phyloP scores from a whole-genome alignment of 2,329 filamentous ascomycete genomes.

The Hypoxylon sp. region DNA sequence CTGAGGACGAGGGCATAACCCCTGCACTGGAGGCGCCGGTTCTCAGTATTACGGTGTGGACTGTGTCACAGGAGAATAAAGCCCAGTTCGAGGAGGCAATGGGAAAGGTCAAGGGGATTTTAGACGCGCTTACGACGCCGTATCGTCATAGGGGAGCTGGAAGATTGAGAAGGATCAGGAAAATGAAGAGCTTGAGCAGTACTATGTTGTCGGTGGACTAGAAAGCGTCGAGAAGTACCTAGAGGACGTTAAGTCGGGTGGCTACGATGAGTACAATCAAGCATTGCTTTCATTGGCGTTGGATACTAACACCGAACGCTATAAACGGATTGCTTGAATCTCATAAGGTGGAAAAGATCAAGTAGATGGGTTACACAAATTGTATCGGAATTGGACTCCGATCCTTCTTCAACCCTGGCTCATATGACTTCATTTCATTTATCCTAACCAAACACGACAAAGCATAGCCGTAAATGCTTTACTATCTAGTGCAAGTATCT shows the following conservation, averaged over 20 bases:
- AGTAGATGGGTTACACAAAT: conserved; percentile 1
- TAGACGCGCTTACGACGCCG: conserved; percentile 10
- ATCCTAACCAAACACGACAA: not conserved
- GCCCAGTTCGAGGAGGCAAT: conserved; percentile 33
- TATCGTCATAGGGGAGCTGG: conserved; percentile 43
- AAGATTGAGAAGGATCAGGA: conserved; percentile 44
- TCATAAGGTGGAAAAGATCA: not conserved
- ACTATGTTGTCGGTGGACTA: conserved; percentile 42
- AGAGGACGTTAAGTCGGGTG: not conserved
- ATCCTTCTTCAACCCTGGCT: conserved; percentile 10
- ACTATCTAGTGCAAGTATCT: not conserved
- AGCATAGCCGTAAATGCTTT: not conserved
- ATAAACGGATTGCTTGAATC: conserved; percentile 21
- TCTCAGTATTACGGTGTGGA: conserved; percentile 38
- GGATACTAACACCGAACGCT: conserved; percentile 14
- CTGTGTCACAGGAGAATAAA: conserved; percentile 21
- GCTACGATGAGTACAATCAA: conserved; percentile 1
- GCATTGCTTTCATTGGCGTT: conserved; percentile 3
- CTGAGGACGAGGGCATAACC: conserved; percentile 13
- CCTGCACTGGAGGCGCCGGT: conserved; percentile 17
- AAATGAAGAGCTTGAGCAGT: conserved; percentile 39
- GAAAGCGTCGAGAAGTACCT: conserved; percentile 17
- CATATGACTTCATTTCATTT: not conserved
- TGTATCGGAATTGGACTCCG: not conserved
- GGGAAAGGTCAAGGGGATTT: conserved; percentile 13